Base-by-base conservation (phyloP, 1,139 yeast genomes). In the Pichia inconspicua region DNA sequence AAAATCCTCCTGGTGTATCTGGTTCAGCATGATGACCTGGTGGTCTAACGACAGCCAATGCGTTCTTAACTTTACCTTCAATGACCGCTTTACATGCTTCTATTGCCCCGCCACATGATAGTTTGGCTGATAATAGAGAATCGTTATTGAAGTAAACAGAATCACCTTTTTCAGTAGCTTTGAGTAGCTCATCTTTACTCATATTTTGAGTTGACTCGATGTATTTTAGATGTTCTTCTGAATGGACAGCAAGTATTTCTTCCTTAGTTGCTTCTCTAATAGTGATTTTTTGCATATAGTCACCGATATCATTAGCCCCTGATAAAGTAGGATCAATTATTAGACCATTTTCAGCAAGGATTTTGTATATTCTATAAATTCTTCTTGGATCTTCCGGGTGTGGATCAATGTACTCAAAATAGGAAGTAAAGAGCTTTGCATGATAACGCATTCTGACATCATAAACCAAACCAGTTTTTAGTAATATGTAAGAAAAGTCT, bases 1-100 rank as follows among this genome's bases (percentile, higher is more conserved):
- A 94, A 65, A 94, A 94, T 25, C 99, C 99, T 41, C 96, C 97
- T 0, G 98, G 96, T 19, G 89, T 73, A 54, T 88, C 94, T 1
- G 99, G 97, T 62, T 94, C 99, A 1, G 98, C 97, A 63, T 94
- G 99, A 67, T 94, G 99, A 2, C 99, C 99, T 0, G 99, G 99
- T 1, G 99, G 99, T 55, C 99, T 78, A 14, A 94, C 96, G 14
- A 94, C 87, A 0, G 98, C 99, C 49, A 94, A 65, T 0, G 97
- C 84, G 63, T 94, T 94, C 62, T 89, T 89, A 31, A 90, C 97
- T 50, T 74, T 71, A 1, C 96, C 96, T 64, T 90, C 97, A 11
- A 92, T 84, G 19, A 94, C 98, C 0, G 97, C 96, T 57, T 82
- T 80, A 65, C 97, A 90, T 0, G 96, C 96, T 65, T 92, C 98